Conservation (phyloP, 495 filamentous ascomycete species). For the Xylaria venustula region DNA sequence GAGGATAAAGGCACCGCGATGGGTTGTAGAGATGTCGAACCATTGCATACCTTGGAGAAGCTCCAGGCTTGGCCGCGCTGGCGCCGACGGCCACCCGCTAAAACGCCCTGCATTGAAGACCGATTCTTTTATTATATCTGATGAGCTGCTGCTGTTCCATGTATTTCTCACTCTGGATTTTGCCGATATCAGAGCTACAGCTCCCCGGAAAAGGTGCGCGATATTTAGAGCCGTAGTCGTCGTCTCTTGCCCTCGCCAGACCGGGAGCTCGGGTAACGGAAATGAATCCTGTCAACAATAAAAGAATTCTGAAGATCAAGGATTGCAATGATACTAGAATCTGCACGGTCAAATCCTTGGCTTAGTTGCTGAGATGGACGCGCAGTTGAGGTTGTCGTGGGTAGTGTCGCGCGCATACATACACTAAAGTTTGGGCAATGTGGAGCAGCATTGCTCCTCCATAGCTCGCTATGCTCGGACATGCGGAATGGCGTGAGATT, state of each 20-base stretch:
- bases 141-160: neutral
- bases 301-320: too few relatives aligned
- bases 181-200: neutral
- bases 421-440: neutral
- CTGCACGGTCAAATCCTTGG: too few relatives aligned
- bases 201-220: neutral
- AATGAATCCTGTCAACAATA: too few relatives aligned
- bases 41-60: conserved; percentile 35
- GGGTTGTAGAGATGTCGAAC: neutral
- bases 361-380: neutral
- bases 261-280: neutral
- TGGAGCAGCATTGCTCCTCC: neutral
- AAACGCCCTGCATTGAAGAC: conserved; percentile 32
- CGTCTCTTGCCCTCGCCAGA: neutral
- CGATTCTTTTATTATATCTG: neutral
- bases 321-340: too few relatives aligned
- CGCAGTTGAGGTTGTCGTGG: neutral
- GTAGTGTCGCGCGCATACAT: neutral
- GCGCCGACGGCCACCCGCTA: conserved; percentile 29
- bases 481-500: neutral
- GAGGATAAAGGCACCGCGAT: conserved; percentile 7
- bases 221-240: neutral
- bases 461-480: neutral
- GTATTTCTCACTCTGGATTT: neutral
- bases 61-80: conserved; percentile 29